Evolutionary conservation across 768 basidiomycete species (phyloP).

Genomic region (Podaxis sp.): DNA sequence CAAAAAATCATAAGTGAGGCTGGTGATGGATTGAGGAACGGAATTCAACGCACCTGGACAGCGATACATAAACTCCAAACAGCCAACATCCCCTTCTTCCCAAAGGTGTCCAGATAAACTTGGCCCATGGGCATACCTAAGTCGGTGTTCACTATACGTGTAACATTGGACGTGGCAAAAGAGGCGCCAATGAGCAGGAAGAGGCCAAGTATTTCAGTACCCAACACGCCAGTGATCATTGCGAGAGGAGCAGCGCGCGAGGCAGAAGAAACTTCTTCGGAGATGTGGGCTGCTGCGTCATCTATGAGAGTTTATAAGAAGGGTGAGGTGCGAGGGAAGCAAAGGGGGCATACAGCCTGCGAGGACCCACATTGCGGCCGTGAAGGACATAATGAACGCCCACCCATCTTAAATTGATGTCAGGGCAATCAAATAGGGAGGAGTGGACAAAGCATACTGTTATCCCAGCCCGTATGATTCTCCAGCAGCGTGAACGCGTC

Average conservation of each 20-base stretch:
- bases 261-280: slow-evolving; percentile 60
- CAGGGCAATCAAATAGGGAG: background rate
- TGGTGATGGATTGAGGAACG: background rate
- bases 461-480: slow-evolving; percentile 60
- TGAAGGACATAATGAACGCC: slow-evolving; percentile 64
- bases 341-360: slow-evolving; percentile 50
- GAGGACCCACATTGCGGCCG: slow-evolving; percentile 64
- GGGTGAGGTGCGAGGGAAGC: background rate
- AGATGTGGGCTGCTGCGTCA: slow-evolving; percentile 65
- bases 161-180: slow-evolving; percentile 52
- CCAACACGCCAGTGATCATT: slow-evolving; percentile 51
- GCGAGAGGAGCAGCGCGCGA: slow-evolving; percentile 57
- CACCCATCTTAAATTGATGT: slow-evolving; percentile 46
- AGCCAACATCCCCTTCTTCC: slow-evolving; percentile 59
- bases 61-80: slow-evolving; percentile 64
- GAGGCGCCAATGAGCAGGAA: slow-evolving; percentile 54
- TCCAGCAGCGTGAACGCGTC: slow-evolving; percentile 61
- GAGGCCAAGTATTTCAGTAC: slow-evolving; percentile 55
- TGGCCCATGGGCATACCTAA: slow-evolving; percentile 63
- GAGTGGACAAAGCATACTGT: slow-evolving; percentile 34
- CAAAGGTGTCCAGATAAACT: slow-evolving; percentile 53
- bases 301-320: slow-evolving; percentile 32
- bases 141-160: slow-evolving; percentile 40
- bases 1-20: background rate
- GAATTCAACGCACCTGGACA: slow-evolving; percentile 12